phyloP scores from a whole-genome alignment of 2,329 filamentous ascomycete genomes.

The Onygenales sp. region DNA sequence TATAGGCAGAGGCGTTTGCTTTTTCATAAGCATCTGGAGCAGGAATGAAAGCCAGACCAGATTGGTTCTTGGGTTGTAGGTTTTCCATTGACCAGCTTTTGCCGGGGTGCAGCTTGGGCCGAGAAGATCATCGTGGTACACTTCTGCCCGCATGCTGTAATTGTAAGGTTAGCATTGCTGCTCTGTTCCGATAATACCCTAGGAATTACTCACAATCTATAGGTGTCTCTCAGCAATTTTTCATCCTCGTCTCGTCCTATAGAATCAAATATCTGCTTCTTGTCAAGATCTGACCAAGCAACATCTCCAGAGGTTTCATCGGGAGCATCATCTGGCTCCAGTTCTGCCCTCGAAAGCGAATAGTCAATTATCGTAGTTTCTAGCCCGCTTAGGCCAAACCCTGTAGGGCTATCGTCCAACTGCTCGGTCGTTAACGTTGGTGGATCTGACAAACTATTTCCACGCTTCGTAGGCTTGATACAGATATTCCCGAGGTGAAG shows the following conservation, averaged over 20 bases:
- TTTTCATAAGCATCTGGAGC: constrained; percentile 45
- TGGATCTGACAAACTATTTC: constrained; percentile 24
- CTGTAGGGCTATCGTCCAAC: constrained; percentile 24
- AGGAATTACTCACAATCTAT: constrained; percentile 27
- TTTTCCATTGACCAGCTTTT: constrained; percentile 39
- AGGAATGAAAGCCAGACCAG: constrained; percentile 56
- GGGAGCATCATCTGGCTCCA: constrained; percentile 23
- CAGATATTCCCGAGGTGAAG: constrained; percentile 60
- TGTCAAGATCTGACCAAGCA: constrained; percentile 33
- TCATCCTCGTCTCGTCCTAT: constrained; percentile 34
- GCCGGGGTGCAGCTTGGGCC: constrained; percentile 24
- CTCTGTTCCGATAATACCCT: not conserved
- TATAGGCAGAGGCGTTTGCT: constrained; percentile 14
- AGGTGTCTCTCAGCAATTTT: constrained; percentile 30
- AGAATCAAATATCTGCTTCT: constrained; percentile 34
- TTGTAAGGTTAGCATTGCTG: not conserved
- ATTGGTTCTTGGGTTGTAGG: constrained; percentile 52
- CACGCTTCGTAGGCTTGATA: constrained; percentile 32
- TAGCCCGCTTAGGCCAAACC: constrained; percentile 44
- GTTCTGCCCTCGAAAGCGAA: constrained; percentile 53
- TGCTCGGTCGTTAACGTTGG: constrained; percentile 21
- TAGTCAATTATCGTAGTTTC: constrained; percentile 60
- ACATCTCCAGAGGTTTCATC: constrained; percentile 18
- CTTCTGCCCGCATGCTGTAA: constrained; percentile 28
- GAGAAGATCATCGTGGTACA: constrained; percentile 37